Percentiles rank a stretch among this genome's conserved stretches.
Conservation (phyloP, 345 rosid species). For the Angophora floribunda region DNA sequence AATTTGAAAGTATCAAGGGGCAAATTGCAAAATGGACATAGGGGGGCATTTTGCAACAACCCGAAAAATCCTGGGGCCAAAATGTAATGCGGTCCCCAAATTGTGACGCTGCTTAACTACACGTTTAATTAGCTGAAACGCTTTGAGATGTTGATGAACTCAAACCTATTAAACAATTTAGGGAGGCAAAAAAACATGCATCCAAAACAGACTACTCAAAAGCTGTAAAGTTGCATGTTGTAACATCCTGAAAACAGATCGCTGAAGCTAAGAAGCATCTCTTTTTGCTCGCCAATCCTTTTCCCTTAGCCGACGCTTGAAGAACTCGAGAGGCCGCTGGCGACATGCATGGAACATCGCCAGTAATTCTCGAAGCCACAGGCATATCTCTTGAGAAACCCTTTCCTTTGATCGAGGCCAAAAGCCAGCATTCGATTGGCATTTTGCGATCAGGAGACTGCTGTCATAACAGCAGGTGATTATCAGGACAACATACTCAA, state of each 20-base stretch:
- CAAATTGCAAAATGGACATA: background rate
- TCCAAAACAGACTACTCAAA: background rate
- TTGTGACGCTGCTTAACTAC: background rate
- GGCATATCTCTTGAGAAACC: background rate
- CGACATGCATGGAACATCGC: background rate
- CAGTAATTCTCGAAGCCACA: background rate
- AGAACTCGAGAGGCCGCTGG: background rate
- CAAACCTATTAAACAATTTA: background rate
- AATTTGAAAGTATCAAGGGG: background rate
- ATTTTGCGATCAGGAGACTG: background rate
- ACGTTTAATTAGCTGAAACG: background rate
- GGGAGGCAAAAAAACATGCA: background rate
- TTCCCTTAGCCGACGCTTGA: background rate
- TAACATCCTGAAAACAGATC: background rate
- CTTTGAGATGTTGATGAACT: background rate
- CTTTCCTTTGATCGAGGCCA: background rate
- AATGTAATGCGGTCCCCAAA: background rate
- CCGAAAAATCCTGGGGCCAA: background rate
- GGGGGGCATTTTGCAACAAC: background rate
- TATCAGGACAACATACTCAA: background rate
- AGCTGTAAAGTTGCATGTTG: background rate
- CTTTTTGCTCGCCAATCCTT: background rate
- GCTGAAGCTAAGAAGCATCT: background rate
- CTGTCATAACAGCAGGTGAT: background rate
- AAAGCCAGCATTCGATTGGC: background rate